These are phyloP conservation scores for Pyrenophora tritici-repentis DNA, from an alignment of 2,329 filamentous ascomycete genomes.

Conservation along the genomic window DNA sequence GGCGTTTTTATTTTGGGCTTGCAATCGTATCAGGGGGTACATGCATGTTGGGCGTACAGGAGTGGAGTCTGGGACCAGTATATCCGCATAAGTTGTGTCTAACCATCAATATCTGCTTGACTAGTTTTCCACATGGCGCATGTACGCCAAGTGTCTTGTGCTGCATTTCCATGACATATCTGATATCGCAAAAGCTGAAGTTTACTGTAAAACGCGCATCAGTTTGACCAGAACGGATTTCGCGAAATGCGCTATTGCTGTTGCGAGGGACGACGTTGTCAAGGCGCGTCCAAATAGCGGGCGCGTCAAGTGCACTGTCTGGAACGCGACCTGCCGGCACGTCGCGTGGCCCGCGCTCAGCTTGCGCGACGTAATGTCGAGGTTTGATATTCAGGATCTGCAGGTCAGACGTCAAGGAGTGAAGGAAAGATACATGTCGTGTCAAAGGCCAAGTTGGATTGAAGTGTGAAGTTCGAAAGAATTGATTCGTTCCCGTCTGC, in stretches of 20 bases:
- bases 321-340: too few relatives aligned
- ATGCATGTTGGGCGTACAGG: slow-evolving; percentile 12
- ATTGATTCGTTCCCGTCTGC: slow-evolving; percentile 49
- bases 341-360: too few relatives aligned
- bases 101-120: not conserved
- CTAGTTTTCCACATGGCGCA: too few relatives aligned
- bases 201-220: not conserved
- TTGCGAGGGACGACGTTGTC: not conserved
- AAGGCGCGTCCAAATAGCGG: not conserved
- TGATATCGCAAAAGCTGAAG: too few relatives aligned
- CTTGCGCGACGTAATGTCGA: too few relatives aligned
- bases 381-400: too few relatives aligned
- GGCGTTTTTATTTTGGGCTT: slow-evolving; percentile 4
- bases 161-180: too few relatives aligned
- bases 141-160: too few relatives aligned
- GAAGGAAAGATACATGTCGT: too few relatives aligned
- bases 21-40: slow-evolving; percentile 7
- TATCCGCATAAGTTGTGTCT: slow-evolving; percentile 13
- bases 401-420: not conserved
- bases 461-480: slow-evolving; percentile 44
- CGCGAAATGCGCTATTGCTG: not conserved
- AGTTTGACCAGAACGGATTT: not conserved
- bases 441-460: not conserved
- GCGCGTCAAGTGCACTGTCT: not conserved
- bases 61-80: slow-evolving; percentile 18